Conservation (phyloP, 225 moss, liverwort and hornwort genomes). For the Sphagnum tenellum region DNA sequence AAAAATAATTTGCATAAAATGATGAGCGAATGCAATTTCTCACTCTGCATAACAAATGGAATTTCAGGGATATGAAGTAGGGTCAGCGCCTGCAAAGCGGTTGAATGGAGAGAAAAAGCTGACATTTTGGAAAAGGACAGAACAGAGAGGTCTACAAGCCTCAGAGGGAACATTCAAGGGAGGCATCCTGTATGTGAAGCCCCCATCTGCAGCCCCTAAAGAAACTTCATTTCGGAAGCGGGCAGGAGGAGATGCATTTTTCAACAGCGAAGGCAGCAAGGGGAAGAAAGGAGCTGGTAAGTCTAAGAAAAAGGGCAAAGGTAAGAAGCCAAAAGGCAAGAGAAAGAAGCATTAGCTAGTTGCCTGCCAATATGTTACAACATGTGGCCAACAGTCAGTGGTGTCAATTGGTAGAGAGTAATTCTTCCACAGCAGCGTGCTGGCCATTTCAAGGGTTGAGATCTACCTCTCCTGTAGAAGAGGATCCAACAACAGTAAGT, state of each 20-base stretch:
- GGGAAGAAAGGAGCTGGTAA: constrained; percentile 31
- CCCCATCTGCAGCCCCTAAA: constrained; percentile 32
- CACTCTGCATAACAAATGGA: neutral
- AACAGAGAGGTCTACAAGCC: constrained; percentile 58
- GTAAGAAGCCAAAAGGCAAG: constrained; percentile 44
- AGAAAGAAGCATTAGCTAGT: constrained; percentile 28
- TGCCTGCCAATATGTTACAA: too few species aligned
- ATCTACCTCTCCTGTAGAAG: too few species aligned
- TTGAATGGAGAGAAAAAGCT: constrained; percentile 31
- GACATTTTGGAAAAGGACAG: constrained; percentile 12
- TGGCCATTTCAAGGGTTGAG: too few species aligned
- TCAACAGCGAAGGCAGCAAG: constrained; percentile 33
- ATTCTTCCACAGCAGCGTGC: too few species aligned
- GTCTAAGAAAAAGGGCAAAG: constrained; percentile 45
- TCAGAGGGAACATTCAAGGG: constrained; percentile 85
- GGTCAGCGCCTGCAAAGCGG: constrained; percentile 61
- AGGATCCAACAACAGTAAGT: too few species aligned
- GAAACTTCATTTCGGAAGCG: constrained; percentile 31
- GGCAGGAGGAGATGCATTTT: constrained; percentile 46
- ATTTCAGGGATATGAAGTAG: constrained; percentile 34
- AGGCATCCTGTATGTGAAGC: constrained; percentile 79
- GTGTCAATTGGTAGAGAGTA: too few species aligned
- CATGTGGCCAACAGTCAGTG: too few species aligned
- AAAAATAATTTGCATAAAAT: too few species aligned
- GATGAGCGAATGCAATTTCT: too few species aligned